Evolutionary conservation across 257 asterid genomes (phyloP), one percentile per base, ranked within the genome.

Genomic region (Rehmannia glutinosa): DNA sequence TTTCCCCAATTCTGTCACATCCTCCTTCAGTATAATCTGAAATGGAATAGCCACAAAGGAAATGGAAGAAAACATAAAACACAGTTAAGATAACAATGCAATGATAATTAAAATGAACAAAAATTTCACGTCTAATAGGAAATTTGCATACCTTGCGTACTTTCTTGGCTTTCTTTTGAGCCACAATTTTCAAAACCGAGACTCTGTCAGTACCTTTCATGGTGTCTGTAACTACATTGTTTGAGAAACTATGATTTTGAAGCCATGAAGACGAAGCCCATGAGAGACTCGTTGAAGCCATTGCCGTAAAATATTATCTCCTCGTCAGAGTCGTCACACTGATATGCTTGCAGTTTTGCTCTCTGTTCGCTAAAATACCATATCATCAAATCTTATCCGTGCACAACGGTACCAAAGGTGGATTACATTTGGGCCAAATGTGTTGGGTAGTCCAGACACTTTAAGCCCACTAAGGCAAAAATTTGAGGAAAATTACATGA

Each of bases 21-120:
- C 96, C 76, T 93, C 97, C 81, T 88, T 88, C 91, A 93, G 63
- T 81, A 88, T 88, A 77, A 93, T 78, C 99, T 88, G 68, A 68
- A 71, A 56, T 38, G 65, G 27, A 73, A 32, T n/a, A n/a, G n/a
- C n/a, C n/a, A n/a, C n/a, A n/a, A n/a, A 51, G 0, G 0, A 11
- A n/a, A 36, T 13, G 1, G 28, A 10, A 23, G 1, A 62, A 68
- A 27, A 51, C 30, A n/a, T 35, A 43, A 27, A 54, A 17, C 4
- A 15, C 21, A 73, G 38, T n/a, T n/a, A n/a, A n/a, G n/a, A n/a
- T n/a, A n/a, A n/a, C n/a, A n/a, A n/a, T n/a, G n/a, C n/a, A n/a
- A n/a, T n/a, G n/a, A n/a, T n/a, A 32, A 32, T 32, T 32, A 32
- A 32, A 32, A 32, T 32, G 8, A 32, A 32, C 8, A 32, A 32